Evolutionary conservation across 73 alveolate genomes (phyloP), one percentile per base, ranked within the genome.

Genomic region (Paramecium octaurelia): DNA sequence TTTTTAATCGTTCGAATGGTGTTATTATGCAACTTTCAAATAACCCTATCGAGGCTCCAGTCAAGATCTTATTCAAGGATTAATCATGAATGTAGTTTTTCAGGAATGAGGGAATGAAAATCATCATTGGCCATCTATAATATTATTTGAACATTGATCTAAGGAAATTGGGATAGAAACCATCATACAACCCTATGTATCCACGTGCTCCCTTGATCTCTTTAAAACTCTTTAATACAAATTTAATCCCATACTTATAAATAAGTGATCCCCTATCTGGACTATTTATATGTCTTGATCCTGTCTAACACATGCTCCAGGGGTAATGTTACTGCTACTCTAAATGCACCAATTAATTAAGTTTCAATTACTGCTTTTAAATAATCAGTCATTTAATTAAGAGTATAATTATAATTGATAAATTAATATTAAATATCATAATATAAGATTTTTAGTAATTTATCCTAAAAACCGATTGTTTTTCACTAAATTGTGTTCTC

Each of bases 91-190:
- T 40, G 18, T 34, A 16, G 9, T 40, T 44, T 36, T 36, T 75
- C 35, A 75, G 18, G n/a, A 40, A 31, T 36, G 21, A 31, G 0
- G 88, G 88, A n/a, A 75, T 75, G 34, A 75, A 75, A 4, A 75
- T 75, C 58, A 40, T 75, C 88, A 75, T 75, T 16, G 88, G 88
- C 88, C 88, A 75, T 34, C 88, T 10, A 75, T 75, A 75, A 75
- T 75, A 75, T 34, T 34, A 75, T 12, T 75, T 75, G 31, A 75
- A 24, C 58, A 34, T 36, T 5, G 68, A 21, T 75, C 88, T 75
- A 7, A 34, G 9, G 40, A 75, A 75, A 36, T 36, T 75, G 1
- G 88, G 88, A 34, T 34, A 75, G n/a, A 75, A 75, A 11, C 88
- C 88, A 75, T 75, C 88, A 75, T 36, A 75, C 16, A 75, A 75